A percentile compares a stretch with the other conserved stretches of the same genome.
Conservation (phyloP, 768 basidiomycete species). For the Boletus edulis region DNA sequence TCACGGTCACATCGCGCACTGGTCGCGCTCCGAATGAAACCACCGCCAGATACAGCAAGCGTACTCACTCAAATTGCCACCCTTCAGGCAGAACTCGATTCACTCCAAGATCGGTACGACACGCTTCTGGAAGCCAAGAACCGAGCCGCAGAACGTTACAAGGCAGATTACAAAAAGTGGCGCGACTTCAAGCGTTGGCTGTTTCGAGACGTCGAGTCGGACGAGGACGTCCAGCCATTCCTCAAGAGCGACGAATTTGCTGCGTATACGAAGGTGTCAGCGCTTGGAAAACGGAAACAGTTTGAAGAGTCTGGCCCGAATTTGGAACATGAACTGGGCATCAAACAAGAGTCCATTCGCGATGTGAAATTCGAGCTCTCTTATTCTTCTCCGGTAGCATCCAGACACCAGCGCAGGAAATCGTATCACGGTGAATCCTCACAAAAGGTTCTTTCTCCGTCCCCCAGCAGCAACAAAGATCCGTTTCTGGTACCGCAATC, state of each 20-base stretch:
- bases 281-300: constrained; percentile 28
- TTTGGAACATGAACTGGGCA: constrained; percentile 1
- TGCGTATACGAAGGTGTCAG: constrained; percentile 18
- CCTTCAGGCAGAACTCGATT: constrained; percentile 33
- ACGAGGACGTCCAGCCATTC: constrained; percentile 24
- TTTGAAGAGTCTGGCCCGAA: constrained; percentile 21
- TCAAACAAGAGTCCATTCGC: constrained; percentile 2
- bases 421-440: constrained; percentile 16
- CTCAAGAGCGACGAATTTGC: constrained; percentile 31
- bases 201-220: constrained; percentile 33
- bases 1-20: neutral
- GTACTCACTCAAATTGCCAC: constrained; percentile 12
- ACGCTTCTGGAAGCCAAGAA: constrained; percentile 42
- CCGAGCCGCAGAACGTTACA: constrained; percentile 46
- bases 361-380: neutral
- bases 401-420: constrained; percentile 13
- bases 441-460: constrained; percentile 2
- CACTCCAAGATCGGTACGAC: constrained; percentile 44
- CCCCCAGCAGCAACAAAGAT: constrained; percentile 5
- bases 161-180: constrained; percentile 55
- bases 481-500: constrained; percentile 5
- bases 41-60: neutral
- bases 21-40: neutral
- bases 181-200: constrained; percentile 43
- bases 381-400: neutral